Percentiles rank a stretch among this genome's conserved stretches.
These are phyloP conservation scores for Pezicula rhizophila DNA, from an alignment of 2,329 filamentous ascomycete species.

Conservation along the genomic window DNA sequence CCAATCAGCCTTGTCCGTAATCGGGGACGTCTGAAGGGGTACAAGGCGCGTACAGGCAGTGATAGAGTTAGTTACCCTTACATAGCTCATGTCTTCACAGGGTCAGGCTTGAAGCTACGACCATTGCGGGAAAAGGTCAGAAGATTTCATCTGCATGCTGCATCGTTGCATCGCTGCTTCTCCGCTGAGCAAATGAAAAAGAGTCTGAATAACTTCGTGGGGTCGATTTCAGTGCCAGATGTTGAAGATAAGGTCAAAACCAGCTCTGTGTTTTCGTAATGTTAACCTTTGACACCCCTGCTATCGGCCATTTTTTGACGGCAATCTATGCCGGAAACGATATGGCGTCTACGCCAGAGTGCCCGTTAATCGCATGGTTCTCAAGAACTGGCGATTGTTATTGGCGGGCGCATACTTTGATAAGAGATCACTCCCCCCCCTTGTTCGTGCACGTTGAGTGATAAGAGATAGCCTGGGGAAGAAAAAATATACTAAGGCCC, in stretches of 20 bases:
- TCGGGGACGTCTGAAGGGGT: too few relatives aligned
- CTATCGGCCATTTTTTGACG: slow-evolving; percentile 3
- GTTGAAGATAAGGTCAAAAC: slow-evolving; percentile 6
- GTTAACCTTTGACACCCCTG: slow-evolving; percentile 5
- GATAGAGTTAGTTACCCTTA: too few relatives aligned
- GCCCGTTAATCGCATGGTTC: neutral
- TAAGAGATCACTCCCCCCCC: neutral
- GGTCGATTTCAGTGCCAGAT: neutral
- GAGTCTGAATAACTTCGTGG: neutral
- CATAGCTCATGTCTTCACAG: too few relatives aligned
- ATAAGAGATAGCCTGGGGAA: too few relatives aligned
- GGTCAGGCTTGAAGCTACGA: too few relatives aligned
- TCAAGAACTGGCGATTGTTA: slow-evolving; percentile 4
- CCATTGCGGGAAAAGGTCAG: too few relatives aligned
- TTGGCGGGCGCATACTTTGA: neutral
- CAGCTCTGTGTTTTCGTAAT: slow-evolving; percentile 8
- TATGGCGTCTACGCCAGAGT: too few relatives aligned
- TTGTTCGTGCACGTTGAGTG: too few relatives aligned
- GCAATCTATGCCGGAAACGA: slow-evolving; percentile 2
- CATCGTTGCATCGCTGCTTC: too few relatives aligned
- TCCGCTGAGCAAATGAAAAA: neutral
- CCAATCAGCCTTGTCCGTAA: too few relatives aligned
- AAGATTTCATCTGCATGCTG: neutral
- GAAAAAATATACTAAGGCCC: too few relatives aligned
- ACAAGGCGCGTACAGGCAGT: too few relatives aligned